A percentile compares a stretch with the other conserved stretches of the same genome.
Evolutionary conservation across 2,329 filamentous ascomycete species (phyloP).

Genomic region (Claviceps quebecensis): DNA sequence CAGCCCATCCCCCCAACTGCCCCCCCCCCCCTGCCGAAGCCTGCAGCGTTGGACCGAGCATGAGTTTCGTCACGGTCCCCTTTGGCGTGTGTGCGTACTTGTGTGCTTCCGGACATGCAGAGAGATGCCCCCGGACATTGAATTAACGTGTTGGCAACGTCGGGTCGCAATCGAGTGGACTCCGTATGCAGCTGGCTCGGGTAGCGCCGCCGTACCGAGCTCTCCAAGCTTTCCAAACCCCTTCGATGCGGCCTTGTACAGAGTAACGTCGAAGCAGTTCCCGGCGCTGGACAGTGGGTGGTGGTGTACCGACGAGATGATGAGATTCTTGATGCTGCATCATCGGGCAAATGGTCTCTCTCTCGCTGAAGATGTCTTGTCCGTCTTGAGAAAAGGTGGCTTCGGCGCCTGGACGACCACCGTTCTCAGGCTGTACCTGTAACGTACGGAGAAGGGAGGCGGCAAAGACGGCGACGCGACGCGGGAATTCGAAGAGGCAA

Average conservation of each 20-base stretch:
- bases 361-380: too few species aligned
- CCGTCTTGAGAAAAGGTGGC: background rate
- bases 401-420: background rate
- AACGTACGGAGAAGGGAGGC: background rate
- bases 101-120: background rate
- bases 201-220: slow-evolving; percentile 6
- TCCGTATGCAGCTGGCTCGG: slow-evolving; percentile 2
- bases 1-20: slow-evolving; percentile 1
- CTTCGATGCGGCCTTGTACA: background rate
- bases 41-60: background rate
- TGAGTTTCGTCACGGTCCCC: slow-evolving; percentile 1
- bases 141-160: background rate
- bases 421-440: background rate
- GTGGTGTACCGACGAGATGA: background rate
- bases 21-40: slow-evolving; percentile 5
- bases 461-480: background rate
- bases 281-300: background rate
- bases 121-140: background rate
- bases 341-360: background rate
- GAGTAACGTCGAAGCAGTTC: too few species aligned
- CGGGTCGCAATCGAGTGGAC: background rate
- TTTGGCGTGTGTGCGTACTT: background rate
- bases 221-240: background rate
- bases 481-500: background rate
- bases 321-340: background rate